phyloP scores from a whole-genome alignment of 2,329 filamentous ascomycete species.

The Leptoxyphium fumago region DNA sequence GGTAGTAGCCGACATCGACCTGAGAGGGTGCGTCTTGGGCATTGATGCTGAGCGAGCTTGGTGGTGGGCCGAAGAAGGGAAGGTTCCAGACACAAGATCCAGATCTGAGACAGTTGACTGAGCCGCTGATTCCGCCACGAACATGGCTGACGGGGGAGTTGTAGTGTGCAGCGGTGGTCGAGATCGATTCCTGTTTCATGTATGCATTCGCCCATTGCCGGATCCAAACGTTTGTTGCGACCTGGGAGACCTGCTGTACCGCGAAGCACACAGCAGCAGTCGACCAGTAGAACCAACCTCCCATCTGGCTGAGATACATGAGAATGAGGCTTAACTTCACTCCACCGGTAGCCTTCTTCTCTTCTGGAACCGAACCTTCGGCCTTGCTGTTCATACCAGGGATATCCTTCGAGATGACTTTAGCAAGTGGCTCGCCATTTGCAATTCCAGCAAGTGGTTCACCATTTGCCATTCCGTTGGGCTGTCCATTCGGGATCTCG shows the following conservation, averaged over 20 bases:
- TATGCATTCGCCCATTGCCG: constrained; percentile 91
- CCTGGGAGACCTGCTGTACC: constrained; percentile 68
- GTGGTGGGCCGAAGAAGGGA: constrained; percentile 10
- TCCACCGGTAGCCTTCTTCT: constrained; percentile 69
- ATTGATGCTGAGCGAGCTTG: neutral
- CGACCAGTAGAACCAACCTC: constrained; percentile 92
- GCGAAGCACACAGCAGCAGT: constrained; percentile 60
- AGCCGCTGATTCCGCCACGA: constrained; percentile 24
- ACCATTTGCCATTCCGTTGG: constrained; percentile 19
- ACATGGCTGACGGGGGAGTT: constrained; percentile 28
- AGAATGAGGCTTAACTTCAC: constrained; percentile 78
- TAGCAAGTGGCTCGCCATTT: constrained; percentile 32
- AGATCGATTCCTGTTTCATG: constrained; percentile 29
- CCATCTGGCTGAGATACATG: constrained; percentile 82
- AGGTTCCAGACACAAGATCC: constrained; percentile 36
- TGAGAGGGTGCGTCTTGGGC: constrained; percentile 21
- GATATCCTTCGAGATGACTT: constrained; percentile 26
- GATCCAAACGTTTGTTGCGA: constrained; percentile 90
- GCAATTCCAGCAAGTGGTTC: constrained; percentile 22
- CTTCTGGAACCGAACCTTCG: constrained; percentile 30
- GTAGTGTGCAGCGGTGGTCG: constrained; percentile 20
- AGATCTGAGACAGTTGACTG: constrained; percentile 33
- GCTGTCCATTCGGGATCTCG: constrained; percentile 23
- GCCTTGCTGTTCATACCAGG: constrained; percentile 20
- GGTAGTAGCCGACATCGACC: constrained; percentile 73